Percentiles rank a stretch among this genome's conserved stretches.
phyloP scores from a whole-genome alignment of 2,329 filamentous ascomycete genomes.

The Fonsecaea nubica region DNA sequence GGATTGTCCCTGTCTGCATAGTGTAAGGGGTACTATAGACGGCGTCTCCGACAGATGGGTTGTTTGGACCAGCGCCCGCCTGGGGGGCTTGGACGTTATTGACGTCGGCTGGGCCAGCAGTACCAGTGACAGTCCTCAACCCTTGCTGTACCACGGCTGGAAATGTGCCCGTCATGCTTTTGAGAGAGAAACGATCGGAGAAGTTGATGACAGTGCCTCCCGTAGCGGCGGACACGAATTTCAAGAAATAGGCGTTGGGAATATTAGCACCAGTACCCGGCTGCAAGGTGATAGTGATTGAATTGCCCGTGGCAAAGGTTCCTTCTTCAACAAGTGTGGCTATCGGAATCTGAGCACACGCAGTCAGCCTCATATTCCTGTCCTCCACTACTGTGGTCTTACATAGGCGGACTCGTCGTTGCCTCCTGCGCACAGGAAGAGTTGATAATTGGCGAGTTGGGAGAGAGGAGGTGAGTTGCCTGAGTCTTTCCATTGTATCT shows the following conservation, averaged over 20 bases:
- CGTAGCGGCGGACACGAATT: constrained; percentile 62
- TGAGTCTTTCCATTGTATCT: constrained; percentile 64
- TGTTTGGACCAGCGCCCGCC: constrained; percentile 42
- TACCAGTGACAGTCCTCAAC: constrained; percentile 46
- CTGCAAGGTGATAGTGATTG: constrained; percentile 54
- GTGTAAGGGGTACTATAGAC: constrained; percentile 58
- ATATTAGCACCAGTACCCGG: constrained; percentile 53
- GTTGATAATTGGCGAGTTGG: constrained; percentile 61
- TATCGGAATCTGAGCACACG: constrained; percentile 49
- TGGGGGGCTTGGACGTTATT: constrained; percentile 41
- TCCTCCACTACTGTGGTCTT: constrained; percentile 19
- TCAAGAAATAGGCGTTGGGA: constrained; percentile 62
- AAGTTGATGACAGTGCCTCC: constrained; percentile 65
- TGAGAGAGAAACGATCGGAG: constrained; percentile 69
- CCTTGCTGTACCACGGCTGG: constrained; percentile 49
- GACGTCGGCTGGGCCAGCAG: constrained; percentile 35
- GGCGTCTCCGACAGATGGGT: constrained; percentile 34
- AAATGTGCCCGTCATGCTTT: constrained; percentile 68
- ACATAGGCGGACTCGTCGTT: constrained; percentile 59
- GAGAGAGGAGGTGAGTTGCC: constrained; percentile 57
- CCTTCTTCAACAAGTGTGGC: constrained; percentile 49
- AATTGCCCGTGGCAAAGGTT: constrained; percentile 50
- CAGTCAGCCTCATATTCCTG: constrained; percentile 14
- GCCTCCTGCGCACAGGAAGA: constrained; percentile 68
- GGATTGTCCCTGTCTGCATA: constrained; percentile 63